Percentiles rank a stretch among this genome's conserved stretches.
Conservation (phyloP, 2,329 filamentous ascomycete species). For the Pseudocercospora crystallina region DNA sequence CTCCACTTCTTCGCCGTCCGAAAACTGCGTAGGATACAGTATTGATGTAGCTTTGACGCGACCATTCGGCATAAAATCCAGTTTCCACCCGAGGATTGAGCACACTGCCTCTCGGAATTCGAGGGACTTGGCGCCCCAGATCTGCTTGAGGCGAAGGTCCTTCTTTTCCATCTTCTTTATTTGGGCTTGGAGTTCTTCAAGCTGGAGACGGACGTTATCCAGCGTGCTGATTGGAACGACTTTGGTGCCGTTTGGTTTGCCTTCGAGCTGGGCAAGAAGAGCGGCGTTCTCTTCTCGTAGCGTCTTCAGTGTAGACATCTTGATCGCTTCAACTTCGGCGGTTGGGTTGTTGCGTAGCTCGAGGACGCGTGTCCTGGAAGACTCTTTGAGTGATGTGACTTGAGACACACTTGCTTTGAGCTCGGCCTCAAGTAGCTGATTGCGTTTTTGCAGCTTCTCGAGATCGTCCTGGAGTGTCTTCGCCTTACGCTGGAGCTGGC, state of each 20-base stretch:
- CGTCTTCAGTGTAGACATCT: slow-evolving; percentile 73
- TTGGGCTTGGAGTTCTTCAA: slow-evolving; percentile 57
- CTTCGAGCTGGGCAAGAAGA: slow-evolving; percentile 64
- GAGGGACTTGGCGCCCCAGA: slow-evolving; percentile 84
- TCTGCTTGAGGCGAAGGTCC: slow-evolving; percentile 81
- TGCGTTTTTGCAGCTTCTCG: slow-evolving; percentile 65
- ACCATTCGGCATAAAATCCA: slow-evolving; percentile 95
- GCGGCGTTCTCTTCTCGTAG: slow-evolving; percentile 82
- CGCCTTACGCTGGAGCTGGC: slow-evolving; percentile 83
- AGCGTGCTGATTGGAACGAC: slow-evolving; percentile 76
- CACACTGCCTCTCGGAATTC: slow-evolving; percentile 97
- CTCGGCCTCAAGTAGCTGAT: slow-evolving; percentile 72
- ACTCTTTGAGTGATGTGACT: slow-evolving; percentile 64
- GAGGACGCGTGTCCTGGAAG: slow-evolving; percentile 76
- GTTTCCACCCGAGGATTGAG: slow-evolving; percentile 86
- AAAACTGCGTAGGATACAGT: slow-evolving; percentile 61
- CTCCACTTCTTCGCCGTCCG: slow-evolving; percentile 51
- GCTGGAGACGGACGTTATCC: slow-evolving; percentile 70
- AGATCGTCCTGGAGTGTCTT: slow-evolving; percentile 80
- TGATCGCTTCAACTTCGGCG: slow-evolving; percentile 78
- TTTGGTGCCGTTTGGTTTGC: slow-evolving; percentile 48
- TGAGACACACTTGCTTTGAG: slow-evolving; percentile 71
- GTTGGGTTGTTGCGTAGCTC: slow-evolving; percentile 92
- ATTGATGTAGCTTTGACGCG: slow-evolving; percentile 88
- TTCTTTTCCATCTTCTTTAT: slow-evolving; percentile 73